A percentile compares a stretch with the other conserved stretches of the same genome.
phyloP scores from a whole-genome alignment of 2,329 filamentous ascomycete species.

The Colletotrichum sp. region DNA sequence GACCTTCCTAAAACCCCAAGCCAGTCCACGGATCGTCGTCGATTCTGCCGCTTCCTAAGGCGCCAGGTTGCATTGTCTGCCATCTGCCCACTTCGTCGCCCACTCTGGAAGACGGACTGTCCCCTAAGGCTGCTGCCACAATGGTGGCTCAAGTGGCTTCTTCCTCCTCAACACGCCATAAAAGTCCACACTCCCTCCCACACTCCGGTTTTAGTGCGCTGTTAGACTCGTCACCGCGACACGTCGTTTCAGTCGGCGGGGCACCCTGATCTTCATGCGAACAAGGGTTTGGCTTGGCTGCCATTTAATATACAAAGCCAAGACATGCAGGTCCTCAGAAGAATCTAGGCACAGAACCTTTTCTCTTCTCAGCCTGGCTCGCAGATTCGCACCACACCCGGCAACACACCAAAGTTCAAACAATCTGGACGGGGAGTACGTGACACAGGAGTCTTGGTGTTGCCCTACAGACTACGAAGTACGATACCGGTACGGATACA shows the following conservation, averaged over 20 bases:
- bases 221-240: neutral
- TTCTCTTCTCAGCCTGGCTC: conserved; percentile 1
- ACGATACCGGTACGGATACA: neutral
- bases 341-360: neutral
- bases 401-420: neutral
- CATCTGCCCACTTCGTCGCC: neutral
- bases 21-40: neutral
- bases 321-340: neutral
- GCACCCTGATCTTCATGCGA: conserved; percentile 4
- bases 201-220: neutral
- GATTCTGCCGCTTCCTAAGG: neutral
- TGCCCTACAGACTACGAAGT: neutral
- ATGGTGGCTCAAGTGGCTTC: neutral
- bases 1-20: neutral
- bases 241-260: neutral
- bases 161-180: neutral
- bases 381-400: neutral
- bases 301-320: neutral
- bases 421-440: neutral
- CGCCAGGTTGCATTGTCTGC: conserved; percentile 15
- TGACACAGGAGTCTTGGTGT: neutral
- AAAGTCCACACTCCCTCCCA: neutral
- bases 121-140: neutral
- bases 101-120: neutral
- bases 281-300: neutral